Base-by-base conservation (phyloP, 83 land plant genomes). In the Diphasiastrum complanatum region DNA sequence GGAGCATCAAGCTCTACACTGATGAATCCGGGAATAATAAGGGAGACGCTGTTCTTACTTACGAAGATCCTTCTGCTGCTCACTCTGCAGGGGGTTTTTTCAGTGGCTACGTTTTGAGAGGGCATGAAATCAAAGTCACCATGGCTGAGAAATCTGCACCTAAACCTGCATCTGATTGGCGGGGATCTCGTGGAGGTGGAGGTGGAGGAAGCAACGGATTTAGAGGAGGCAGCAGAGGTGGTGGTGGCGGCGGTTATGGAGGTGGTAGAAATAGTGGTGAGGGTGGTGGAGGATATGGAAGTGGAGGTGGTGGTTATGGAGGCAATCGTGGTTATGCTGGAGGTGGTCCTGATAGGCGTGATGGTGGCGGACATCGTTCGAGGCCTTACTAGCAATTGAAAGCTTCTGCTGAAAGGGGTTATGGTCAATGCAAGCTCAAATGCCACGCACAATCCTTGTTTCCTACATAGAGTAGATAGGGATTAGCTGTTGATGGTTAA, bases 141-240 rank as follows among this genome's bases (percentile, higher is more conserved):
- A 95, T 95, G 99, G 99, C 99, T 27, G 91, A 86, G 64, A 89
- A 84, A 63, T 77, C 99, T 47, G 99, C 99, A 5, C 97, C 89
- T 3, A 81, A 70, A 66, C 62, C 68, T 4, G 12, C 8, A 14
- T 8, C 43, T 8, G 43, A 38, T 8, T 38, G 8, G 8, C 43
- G 43, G 8, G 43, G 43, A 20, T 64, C 75, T 40, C 66, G 72
- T 31, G 80, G 81, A 59, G 63, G 78, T 12, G 69, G 61, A 60
- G 77, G 84, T n/a, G n/a, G n/a, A 2, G 70, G 76, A 50, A 74
- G 82, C 73, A 79, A 63, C 33, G 65, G 45, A n/a, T 50, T 35
- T n/a, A 36, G 58, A 22, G 46, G 72, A 19, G 64, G 51, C 3
- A 46, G 38, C 49, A 29, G 59, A 30, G 63, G 72, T 20, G 54